These are phyloP conservation scores for Mortierella sp. DNA, from an alignment of 371 early-diverging fungal genomes.

Conservation along the genomic window DNA sequence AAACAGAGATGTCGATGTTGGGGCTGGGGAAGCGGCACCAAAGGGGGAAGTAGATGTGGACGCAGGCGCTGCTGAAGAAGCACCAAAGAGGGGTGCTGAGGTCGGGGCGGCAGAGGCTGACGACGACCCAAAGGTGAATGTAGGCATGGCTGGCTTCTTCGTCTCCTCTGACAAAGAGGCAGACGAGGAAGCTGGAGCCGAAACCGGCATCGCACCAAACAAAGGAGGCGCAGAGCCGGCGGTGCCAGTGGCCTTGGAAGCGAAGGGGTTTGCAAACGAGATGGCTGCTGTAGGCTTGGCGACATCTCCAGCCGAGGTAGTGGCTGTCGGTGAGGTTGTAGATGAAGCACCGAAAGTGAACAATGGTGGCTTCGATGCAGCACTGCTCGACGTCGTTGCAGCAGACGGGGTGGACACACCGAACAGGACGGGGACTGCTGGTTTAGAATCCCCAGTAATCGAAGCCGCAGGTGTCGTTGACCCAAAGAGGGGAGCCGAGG, in stretches of 20 bases:
- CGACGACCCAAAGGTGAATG: background rate
- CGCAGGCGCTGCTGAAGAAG: background rate
- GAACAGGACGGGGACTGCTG: too few species aligned
- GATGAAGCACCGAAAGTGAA: slow-evolving; percentile 13
- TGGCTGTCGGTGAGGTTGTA: background rate
- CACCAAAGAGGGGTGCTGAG: background rate
- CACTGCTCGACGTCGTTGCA: background rate
- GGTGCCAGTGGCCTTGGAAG: slow-evolving; percentile 1
- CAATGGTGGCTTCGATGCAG: slow-evolving; percentile 8
- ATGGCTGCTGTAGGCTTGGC: background rate
- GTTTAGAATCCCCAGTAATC: too few species aligned
- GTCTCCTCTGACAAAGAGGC: background rate
- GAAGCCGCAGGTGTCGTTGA: slow-evolving; percentile 4
- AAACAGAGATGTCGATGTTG: background rate
- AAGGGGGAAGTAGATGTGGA: slow-evolving; percentile 2
- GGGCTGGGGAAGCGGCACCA: background rate
- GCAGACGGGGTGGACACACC: background rate
- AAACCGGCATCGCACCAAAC: slow-evolving; percentile 2
- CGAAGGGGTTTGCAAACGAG: slow-evolving; percentile 16
- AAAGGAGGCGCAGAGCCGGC: slow-evolving; percentile 5
- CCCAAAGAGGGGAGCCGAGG: slow-evolving; percentile 5
- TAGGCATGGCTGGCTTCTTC: background rate
- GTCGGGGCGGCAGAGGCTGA: background rate
- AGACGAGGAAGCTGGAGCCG: slow-evolving; percentile 3
- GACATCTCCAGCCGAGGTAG: background rate